Evolutionary conservation across 306 rosid species (phyloP), one percentile per base, ranked within the genome.

Genomic region (Sechiopsis laciniata): DNA sequence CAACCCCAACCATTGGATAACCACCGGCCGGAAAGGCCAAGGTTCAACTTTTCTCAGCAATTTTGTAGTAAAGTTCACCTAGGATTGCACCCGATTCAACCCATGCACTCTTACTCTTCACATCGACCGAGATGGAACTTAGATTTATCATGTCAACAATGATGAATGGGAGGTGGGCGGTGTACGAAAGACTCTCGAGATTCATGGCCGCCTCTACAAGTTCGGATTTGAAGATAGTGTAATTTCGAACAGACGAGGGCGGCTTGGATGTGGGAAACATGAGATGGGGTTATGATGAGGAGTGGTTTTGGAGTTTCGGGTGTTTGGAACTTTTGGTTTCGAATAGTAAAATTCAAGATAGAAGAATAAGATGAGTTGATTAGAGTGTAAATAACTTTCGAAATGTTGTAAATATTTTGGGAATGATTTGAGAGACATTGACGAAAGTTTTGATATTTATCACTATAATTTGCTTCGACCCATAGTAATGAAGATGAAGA

Each of bases 1-100:
- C 92, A 21, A 84, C 62, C 0, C 95, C 95, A 20, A 88, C 70
- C 1, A 50, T 77, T 8, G 92, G 85, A 76, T 91, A 88, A 61
- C 80, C 66, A 8, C 92, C 91, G 6, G 89, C 96, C 15, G 93
- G 96, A 77, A 88, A 91, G 45, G 89, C 89, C 60, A 81, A 83
- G 4, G 58, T 54, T 54, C 0, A 22, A 54, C 58, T 54, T 54
- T 54, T 54, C 58, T 54, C 22, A 6, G 22, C 58, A n/a, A 54
- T 54, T n/a, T n/a, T n/a, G n/a, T n/a, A n/a, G n/a, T n/a, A n/a
- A n/a, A n/a, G n/a, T n/a, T n/a, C n/a, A n/a, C 97, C 96, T 5
- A 84, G 17, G 0, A 89, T 89, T 6, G 90, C 88, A 0, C 97
- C 93, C 0, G 89, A 66, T 55, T 89, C 85, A 64, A 89, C 78